Percentiles rank a stretch among this genome's conserved stretches.
phyloP scores from a whole-genome alignment of 345 rosid species.

The Physaria fendleri region DNA sequence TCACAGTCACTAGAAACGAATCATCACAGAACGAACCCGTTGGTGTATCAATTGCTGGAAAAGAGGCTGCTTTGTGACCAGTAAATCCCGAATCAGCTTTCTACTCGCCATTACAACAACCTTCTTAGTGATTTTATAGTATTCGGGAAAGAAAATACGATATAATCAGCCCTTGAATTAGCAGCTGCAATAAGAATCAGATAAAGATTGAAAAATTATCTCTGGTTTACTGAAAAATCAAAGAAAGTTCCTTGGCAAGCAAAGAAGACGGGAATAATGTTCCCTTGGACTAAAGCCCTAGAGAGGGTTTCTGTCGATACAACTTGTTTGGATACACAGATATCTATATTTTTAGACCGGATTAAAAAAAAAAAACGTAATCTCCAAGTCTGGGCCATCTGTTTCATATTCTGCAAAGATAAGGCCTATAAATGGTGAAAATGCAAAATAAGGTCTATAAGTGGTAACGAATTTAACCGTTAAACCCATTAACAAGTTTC shows the following conservation, averaged over 20 bases:
- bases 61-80: constrained; percentile 46
- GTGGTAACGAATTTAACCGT: not conserved
- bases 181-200: constrained; percentile 1
- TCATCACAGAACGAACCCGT: constrained; percentile 37
- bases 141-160: not conserved
- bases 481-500: too few relatives aligned
- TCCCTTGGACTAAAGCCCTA: constrained; percentile 14
- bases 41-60: constrained; percentile 30
- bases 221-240: not conserved
- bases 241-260: constrained; percentile 6
- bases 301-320: constrained; percentile 10
- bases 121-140: not conserved
- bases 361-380: not conserved
- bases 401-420: not conserved
- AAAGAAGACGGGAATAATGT: constrained; percentile 7
- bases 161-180: not conserved
- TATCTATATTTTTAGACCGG: not conserved
- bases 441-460: not conserved
- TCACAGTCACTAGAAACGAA: not conserved
- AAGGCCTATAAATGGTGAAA: not conserved
- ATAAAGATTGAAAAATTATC: not conserved
- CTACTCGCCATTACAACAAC: constrained; percentile 59
- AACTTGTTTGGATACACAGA: constrained; percentile 3
- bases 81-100: constrained; percentile 64
- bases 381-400: not conserved